Evolutionary conservation across 805 yeast genomes (phyloP).

Genomic region (Candida multigemmis): DNA sequence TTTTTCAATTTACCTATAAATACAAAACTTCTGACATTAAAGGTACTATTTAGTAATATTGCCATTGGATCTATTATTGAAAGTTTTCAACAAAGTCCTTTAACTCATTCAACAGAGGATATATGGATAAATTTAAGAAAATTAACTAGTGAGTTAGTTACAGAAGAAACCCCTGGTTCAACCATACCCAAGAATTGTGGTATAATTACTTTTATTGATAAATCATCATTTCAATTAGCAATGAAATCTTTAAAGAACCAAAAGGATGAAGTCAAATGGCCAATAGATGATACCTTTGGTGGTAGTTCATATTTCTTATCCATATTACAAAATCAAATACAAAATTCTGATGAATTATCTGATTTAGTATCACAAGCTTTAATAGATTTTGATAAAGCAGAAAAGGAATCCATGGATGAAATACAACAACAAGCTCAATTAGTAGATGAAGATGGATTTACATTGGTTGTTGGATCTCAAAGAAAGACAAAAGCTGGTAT

Average conservation of each 20-base stretch:
- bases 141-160: slow-evolving; percentile 48
- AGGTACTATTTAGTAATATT: slow-evolving; percentile 46
- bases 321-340: slow-evolving; percentile 19
- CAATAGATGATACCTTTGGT: slow-evolving; percentile 17
- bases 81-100: slow-evolving; percentile 20
- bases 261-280: slow-evolving; percentile 27
- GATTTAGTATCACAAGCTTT: slow-evolving; percentile 52
- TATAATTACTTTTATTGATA: slow-evolving; percentile 66
- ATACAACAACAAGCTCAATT: slow-evolving; percentile 45
- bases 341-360: slow-evolving; percentile 45
- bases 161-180: slow-evolving; percentile 15
- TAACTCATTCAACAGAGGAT: slow-evolving; percentile 36
- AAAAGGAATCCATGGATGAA: slow-evolving; percentile 49
- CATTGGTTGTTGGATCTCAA: slow-evolving; percentile 80
- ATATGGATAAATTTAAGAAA: slow-evolving; percentile 44
- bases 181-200: slow-evolving; percentile 70
- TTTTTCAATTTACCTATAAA: slow-evolving; percentile 67
- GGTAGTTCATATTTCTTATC: slow-evolving; percentile 37
- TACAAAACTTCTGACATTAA: slow-evolving; percentile 43
- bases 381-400: slow-evolving; percentile 60
- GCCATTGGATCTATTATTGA: slow-evolving; percentile 63
- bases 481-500: slow-evolving; percentile 73
- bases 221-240: slow-evolving; percentile 56
- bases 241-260: slow-evolving; percentile 43
- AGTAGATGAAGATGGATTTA: slow-evolving; percentile 93